Conservation (phyloP, 441 rosid genomes). For the Corymbia calophylla region DNA sequence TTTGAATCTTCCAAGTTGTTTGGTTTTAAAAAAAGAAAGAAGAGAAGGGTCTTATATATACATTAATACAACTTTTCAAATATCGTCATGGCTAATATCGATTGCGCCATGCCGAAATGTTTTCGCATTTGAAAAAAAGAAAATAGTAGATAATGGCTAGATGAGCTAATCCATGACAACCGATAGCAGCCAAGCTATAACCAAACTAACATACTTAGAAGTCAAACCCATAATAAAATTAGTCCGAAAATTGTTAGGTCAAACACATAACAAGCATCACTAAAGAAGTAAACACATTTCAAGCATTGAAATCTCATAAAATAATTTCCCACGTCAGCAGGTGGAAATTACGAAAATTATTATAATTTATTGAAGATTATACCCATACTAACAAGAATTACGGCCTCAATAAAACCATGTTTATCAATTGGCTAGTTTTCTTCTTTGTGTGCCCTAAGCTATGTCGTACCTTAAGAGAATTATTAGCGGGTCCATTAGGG, state of each 20-base stretch:
- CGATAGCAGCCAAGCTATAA: not conserved
- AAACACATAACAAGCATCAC: not conserved
- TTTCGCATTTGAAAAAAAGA: not conserved
- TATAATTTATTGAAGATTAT: not conserved
- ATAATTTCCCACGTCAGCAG: not conserved
- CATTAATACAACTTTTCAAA: not conserved
- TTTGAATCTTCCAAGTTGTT: not conserved
- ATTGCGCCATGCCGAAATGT: not conserved
- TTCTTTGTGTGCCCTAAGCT: not conserved
- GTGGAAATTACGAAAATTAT: not conserved
- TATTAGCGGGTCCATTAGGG: not conserved
- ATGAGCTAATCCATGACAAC: not conserved
- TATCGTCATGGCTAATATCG: accelerated
- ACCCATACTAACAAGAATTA: not conserved
- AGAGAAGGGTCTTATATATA: not conserved
- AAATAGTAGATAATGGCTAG: not conserved
- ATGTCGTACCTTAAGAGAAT: not conserved
- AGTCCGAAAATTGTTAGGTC: not conserved
- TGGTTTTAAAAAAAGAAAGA: not conserved
- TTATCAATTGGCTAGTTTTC: not conserved
- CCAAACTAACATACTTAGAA: not conserved
- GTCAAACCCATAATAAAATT: not conserved
- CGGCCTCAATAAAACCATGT: not conserved
- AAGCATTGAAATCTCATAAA: not conserved
- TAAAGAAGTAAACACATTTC: not conserved